phyloP scores from a whole-genome alignment of 2,329 filamentous ascomycete species.

The Verticillium alfalfae region DNA sequence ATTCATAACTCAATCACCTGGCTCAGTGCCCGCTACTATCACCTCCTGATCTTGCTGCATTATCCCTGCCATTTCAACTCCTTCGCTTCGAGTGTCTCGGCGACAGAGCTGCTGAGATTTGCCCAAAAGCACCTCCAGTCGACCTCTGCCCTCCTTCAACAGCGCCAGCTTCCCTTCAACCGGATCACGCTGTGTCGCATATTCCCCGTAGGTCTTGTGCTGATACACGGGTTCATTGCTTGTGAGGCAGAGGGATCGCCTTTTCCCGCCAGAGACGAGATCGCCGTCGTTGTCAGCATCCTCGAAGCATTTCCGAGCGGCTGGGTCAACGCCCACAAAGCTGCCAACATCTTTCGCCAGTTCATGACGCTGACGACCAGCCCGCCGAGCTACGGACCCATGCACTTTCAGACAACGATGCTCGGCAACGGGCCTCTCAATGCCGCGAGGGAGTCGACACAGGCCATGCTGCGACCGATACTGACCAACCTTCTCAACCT shows the following conservation, averaged over 20 bases:
- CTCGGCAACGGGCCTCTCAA: not conserved
- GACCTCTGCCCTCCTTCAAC: conserved; percentile 32
- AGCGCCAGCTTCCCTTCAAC: conserved; percentile 36
- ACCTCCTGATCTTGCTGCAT: conserved; percentile 36
- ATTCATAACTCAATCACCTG: conserved; percentile 39
- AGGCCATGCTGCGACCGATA: conserved; percentile 12
- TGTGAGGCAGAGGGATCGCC: conserved; percentile 14
- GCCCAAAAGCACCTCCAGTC: conserved; percentile 35
- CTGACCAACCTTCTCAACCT: conserved; percentile 16
- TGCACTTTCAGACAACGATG: conserved; percentile 6
- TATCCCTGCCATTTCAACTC: conserved; percentile 35
- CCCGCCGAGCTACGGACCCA: conserved; percentile 10
- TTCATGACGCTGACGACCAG: conserved; percentile 17
- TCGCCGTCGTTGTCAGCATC: conserved; percentile 24
- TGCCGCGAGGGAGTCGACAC: conserved; percentile 12
- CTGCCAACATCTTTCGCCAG: conserved; percentile 25
- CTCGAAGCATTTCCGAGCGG: conserved; percentile 29
- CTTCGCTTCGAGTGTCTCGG: conserved; percentile 19
- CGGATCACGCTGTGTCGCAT: conserved; percentile 33
- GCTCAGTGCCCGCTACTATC: conserved; percentile 36
- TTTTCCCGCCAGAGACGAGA: conserved; percentile 26
- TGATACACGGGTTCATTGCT: conserved; percentile 31
- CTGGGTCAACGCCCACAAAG: conserved; percentile 27
- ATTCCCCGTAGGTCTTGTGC: conserved; percentile 27
- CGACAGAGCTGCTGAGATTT: conserved; percentile 28